A percentile compares a stretch with the other conserved stretches of the same genome.
phyloP scores from a whole-genome alignment of 2,329 filamentous ascomycete genomes.

The Arthrobotrys sphaeroides region DNA sequence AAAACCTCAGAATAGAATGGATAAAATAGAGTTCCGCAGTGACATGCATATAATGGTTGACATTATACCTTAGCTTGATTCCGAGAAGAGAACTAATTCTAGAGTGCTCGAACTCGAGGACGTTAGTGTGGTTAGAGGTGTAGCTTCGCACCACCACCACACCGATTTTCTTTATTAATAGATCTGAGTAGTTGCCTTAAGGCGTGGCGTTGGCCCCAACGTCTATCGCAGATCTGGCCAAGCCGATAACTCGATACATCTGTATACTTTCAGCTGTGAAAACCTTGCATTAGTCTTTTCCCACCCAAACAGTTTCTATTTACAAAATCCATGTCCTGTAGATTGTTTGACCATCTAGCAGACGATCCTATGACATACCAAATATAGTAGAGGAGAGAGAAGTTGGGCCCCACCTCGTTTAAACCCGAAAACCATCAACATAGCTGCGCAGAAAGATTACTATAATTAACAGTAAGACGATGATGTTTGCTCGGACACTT shows the following conservation, averaged over 20 bases:
- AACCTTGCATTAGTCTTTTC: not conserved
- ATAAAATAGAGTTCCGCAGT: not conserved
- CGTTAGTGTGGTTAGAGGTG: not conserved
- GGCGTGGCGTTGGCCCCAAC: not conserved
- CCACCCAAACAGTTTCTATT: no score
- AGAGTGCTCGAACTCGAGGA: not conserved
- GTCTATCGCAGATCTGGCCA: not conserved
- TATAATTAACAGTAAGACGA: not conserved
- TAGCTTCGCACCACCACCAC: not conserved
- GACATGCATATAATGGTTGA: not conserved
- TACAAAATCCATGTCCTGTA: not conserved
- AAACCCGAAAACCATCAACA: no score
- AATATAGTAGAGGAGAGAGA: not conserved
- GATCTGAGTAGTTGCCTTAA: not conserved
- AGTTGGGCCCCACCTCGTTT: not conserved
- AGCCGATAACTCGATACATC: not conserved
- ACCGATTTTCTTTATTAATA: slow-evolving; percentile 13
- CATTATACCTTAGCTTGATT: not conserved
- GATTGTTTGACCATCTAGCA: not conserved
- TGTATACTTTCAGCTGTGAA: not conserved
- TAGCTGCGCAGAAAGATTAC: not conserved
- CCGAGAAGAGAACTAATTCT: not conserved
- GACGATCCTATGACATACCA: not conserved
- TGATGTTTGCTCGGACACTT: not conserved
- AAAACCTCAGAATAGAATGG: not conserved